Evolutionary conservation across 768 basidiomycete species (phyloP).

Genomic region (Tubosaeta sp.): DNA sequence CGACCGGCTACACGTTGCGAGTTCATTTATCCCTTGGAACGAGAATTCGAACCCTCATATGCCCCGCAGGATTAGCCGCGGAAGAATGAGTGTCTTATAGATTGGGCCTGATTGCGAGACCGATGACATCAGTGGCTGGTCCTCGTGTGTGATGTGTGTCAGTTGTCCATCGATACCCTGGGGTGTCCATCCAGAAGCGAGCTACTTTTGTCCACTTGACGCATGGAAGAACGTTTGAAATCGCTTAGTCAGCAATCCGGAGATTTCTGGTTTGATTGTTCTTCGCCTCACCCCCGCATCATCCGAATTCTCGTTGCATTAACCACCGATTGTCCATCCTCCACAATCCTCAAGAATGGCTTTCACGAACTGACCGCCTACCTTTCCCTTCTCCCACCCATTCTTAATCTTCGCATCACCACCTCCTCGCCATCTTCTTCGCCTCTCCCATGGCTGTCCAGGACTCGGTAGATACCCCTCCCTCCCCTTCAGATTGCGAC

Average conservation of each 20-base stretch:
- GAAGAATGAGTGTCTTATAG: not conserved
- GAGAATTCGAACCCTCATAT: slow-evolving; percentile 9
- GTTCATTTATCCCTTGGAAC: slow-evolving; percentile 5
- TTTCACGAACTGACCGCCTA: slow-evolving; percentile 5
- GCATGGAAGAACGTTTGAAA: not conserved
- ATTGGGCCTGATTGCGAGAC: not conserved
- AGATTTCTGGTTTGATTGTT: slow-evolving; percentile 2
- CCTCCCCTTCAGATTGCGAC: slow-evolving; percentile 55
- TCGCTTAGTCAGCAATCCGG: slow-evolving; percentile 24
- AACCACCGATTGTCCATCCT: not conserved
- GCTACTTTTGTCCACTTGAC: not conserved
- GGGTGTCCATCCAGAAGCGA: not conserved
- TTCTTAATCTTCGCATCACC: not conserved
- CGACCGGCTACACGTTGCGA: slow-evolving; percentile 4
- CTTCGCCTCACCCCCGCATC: slow-evolving; percentile 12
- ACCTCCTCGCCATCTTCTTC: not conserved
- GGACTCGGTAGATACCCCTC: slow-evolving; percentile 40
- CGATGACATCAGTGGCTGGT: slow-evolving; percentile 3
- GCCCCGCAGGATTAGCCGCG: slow-evolving; percentile 5
- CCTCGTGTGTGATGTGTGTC: slow-evolving; percentile 6
- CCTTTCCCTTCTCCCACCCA: not conserved
- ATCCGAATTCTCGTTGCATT: slow-evolving; percentile 12
- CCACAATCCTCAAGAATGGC: slow-evolving; percentile 7
- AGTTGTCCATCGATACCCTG: not conserved
- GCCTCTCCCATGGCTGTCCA: slow-evolving; percentile 36